phyloP scores from a whole-genome alignment of 2,329 filamentous ascomycete genomes.

The Fusarium floridanum region DNA sequence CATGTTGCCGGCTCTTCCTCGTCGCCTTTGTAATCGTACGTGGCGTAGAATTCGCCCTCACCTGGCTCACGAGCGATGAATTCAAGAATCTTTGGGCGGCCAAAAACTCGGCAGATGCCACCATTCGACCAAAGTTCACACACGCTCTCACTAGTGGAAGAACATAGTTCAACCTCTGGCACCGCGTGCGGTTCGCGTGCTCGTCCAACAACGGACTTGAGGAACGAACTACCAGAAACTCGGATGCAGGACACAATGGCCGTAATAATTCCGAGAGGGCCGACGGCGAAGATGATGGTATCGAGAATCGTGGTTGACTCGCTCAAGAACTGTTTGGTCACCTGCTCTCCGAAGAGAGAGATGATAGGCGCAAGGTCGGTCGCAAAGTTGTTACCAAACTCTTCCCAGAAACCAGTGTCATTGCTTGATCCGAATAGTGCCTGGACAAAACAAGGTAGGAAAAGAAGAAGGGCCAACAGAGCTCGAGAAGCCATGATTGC shows the following conservation, averaged over 20 bases:
- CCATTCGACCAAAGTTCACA: not conserved
- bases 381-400: slow-evolving; percentile 2
- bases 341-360: not conserved
- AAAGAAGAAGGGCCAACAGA: not conserved
- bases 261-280: not conserved
- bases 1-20: not conserved
- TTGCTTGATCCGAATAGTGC: not conserved
- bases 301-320: not conserved
- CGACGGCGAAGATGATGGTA: not conserved
- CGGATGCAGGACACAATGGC: not conserved
- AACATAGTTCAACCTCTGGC: not conserved
- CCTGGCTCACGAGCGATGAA: not conserved
- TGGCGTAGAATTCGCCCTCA: not conserved
- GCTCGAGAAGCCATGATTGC: not conserved
- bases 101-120: not conserved
- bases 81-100: not conserved
- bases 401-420: not conserved
- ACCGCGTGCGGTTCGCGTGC: not conserved
- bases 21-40: not conserved
- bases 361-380: not conserved
- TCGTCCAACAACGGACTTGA: not conserved
- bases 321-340: not conserved
- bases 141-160: not conserved
- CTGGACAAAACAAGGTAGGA: not conserved
- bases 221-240: not conserved